Base-by-base conservation (phyloP, 306 rosid genomes). In the Vigna unguiculata region DNA sequence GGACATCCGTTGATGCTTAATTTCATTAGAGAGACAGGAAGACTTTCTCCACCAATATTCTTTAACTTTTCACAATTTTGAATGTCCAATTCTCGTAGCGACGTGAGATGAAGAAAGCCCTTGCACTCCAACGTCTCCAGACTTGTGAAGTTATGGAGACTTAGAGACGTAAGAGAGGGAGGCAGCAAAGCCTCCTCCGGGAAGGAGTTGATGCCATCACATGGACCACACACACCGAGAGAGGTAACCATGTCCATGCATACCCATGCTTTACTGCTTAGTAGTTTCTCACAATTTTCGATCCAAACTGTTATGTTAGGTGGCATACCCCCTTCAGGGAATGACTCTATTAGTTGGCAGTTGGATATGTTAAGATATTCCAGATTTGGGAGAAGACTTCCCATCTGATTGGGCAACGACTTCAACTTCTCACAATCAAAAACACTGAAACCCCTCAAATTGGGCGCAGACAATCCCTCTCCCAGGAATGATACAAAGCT, bases 321-420 rank as follows among this genome's bases (percentile, higher is more conserved):
- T 25, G 64, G 64, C 63, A 57, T 57, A 5, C 30, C 16, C 6
- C 7, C 2, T 21, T 0, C 32, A 10, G 61, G 32, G 12, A 54
- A 58, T 0, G 19, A 24, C 63, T 57, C 63, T 6, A 58, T 58
- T 58, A 25, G 11, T 1, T 10, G 65, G 11, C 65, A 58, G 20
- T 58, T 6, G 5, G 1, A 2, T 0, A 25, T 58, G 0, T 0
- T 0, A 14, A 58, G 19, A 28, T 0, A 0, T 25, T 25, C 5
- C 30, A 58, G 5, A 38, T 58, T 58, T 58, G 64, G 64, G 4
- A 58, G 11, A 24, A 24, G 64, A 58, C 10, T 25, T 24, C 10
- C 6, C 64, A 58, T 58, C 10, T 24, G 4, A 5, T 12, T 4
- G 15, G 64, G 38, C 10, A 58, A 58, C 4, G 2, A 58, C 38